Evolutionary conservation across 2,329 filamentous ascomycete species (phyloP).

Genomic region (Paecilomyces sp.): DNA sequence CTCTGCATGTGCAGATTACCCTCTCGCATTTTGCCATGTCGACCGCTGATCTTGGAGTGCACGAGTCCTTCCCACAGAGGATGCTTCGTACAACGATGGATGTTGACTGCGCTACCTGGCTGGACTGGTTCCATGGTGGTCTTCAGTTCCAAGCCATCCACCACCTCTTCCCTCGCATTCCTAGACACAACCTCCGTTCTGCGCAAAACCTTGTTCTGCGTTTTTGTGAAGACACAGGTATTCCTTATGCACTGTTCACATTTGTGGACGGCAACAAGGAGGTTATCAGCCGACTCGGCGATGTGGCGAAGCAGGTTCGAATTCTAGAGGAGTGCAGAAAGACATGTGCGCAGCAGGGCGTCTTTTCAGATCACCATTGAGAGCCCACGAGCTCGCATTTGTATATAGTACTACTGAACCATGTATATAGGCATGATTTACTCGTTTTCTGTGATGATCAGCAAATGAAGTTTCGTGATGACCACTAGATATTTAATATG

Average conservation of each 20-base stretch:
- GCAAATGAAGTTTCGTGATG: neutral
- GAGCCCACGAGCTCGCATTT: neutral
- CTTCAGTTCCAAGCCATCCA: constrained; percentile 87
- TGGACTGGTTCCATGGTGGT: constrained; percentile 84
- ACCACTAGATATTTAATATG: neutral
- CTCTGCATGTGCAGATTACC: constrained; percentile 83
- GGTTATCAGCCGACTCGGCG: constrained; percentile 67
- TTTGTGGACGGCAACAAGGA: constrained; percentile 78
- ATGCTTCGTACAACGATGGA: constrained; percentile 94
- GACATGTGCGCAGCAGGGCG: constrained; percentile 9
- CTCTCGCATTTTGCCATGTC: constrained; percentile 93
- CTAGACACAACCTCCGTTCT: constrained; percentile 72
- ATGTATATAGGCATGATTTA: neutral
- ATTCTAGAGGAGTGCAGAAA: constrained; percentile 70
- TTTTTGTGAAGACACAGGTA: constrained; percentile 74
- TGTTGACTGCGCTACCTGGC: constrained; percentile 77
- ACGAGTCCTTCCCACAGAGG: constrained; percentile 82
- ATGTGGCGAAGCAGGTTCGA: constrained; percentile 72
- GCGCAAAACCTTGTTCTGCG: constrained; percentile 70
- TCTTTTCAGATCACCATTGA: constrained; percentile 19
- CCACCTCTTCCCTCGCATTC: constrained; percentile 76
- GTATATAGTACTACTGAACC: neutral
- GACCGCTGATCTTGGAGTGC: constrained; percentile 73
- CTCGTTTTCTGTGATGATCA: neutral
- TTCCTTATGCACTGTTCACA: constrained; percentile 79